Percentiles rank a stretch among this genome's conserved stretches.
Evolutionary conservation across 2,329 filamentous ascomycete species (phyloP).

Genomic region (Phaeosphaeria sp.): DNA sequence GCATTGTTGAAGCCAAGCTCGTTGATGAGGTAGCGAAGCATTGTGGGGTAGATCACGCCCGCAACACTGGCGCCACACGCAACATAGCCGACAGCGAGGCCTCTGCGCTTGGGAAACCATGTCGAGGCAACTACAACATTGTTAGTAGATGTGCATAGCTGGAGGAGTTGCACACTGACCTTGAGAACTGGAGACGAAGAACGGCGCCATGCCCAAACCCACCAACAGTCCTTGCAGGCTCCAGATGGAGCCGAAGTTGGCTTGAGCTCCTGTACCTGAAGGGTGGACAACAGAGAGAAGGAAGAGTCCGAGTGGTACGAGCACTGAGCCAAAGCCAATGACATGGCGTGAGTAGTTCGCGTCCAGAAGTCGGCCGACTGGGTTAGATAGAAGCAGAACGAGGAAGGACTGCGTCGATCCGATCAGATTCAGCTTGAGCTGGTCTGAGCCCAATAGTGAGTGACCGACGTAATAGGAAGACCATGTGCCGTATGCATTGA

Average conservation of each 20-base stretch:
- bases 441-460: conserved; percentile 49
- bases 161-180: conserved; percentile 38
- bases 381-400: conserved; percentile 53
- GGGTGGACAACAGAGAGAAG: conserved; percentile 53
- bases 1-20: conserved; percentile 55
- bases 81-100: conserved; percentile 58
- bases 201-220: conserved; percentile 60
- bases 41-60: conserved; percentile 55
- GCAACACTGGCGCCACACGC: conserved; percentile 58
- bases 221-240: conserved; percentile 56
- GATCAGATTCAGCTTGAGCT: conserved; percentile 55
- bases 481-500: conserved; percentile 60
- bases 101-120: conserved; percentile 57
- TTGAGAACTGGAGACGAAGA: conserved; percentile 60
- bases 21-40: conserved; percentile 53
- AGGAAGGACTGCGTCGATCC: conserved; percentile 57
- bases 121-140: conserved; percentile 53
- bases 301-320: conserved; percentile 55
- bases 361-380: conserved; percentile 58
- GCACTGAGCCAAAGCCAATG: conserved; percentile 49
- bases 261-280: conserved; percentile 40
- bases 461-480: conserved; percentile 57
- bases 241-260: conserved; percentile 54
- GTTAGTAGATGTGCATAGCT: background rate
- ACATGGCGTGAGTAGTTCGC: conserved; percentile 53